Evolutionary conservation across 306 rosid genomes (phyloP).

Genomic region (Rubus parviflorus): DNA sequence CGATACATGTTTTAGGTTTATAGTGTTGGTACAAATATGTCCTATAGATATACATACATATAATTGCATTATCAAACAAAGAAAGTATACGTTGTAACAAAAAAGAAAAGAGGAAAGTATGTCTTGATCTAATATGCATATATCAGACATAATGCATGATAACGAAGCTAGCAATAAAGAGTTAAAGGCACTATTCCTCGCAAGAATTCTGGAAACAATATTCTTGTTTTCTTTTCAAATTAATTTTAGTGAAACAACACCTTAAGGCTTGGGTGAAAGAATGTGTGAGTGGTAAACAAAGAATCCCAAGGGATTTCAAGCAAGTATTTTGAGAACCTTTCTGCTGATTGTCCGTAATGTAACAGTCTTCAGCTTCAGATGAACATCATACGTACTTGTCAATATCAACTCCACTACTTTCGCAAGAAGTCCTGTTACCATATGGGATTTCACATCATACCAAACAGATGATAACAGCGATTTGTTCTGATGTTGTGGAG

Average conservation of each 20-base stretch:
- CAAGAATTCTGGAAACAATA: background rate
- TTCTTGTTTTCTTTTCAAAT: background rate
- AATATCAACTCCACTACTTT: conserved; percentile 64
- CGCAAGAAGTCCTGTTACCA: conserved; percentile 47
- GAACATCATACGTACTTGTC: conserved; percentile 58
- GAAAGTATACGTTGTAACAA: too few species aligned
- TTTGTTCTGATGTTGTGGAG: conserved; percentile 50
- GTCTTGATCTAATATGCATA: background rate
- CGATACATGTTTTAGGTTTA: background rate
- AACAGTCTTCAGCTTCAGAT: conserved; percentile 63
- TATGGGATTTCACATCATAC: conserved; percentile 46
- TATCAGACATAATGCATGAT: background rate
- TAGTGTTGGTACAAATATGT: background rate
- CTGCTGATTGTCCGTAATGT: conserved; percentile 21
- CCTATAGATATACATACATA: background rate
- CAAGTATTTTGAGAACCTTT: background rate
- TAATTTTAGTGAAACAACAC: background rate
- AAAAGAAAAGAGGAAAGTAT: background rate
- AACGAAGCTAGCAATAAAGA: background rate
- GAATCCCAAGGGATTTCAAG: conserved; percentile 2
- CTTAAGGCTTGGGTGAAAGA: background rate
- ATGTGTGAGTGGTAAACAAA: background rate
- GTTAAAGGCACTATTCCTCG: background rate
- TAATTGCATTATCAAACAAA: background rate
- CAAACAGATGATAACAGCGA: conserved; percentile 55